Base-by-base conservation (phyloP, 2,329 filamentous ascomycete genomes). In the Verticillium alfalfae region DNA sequence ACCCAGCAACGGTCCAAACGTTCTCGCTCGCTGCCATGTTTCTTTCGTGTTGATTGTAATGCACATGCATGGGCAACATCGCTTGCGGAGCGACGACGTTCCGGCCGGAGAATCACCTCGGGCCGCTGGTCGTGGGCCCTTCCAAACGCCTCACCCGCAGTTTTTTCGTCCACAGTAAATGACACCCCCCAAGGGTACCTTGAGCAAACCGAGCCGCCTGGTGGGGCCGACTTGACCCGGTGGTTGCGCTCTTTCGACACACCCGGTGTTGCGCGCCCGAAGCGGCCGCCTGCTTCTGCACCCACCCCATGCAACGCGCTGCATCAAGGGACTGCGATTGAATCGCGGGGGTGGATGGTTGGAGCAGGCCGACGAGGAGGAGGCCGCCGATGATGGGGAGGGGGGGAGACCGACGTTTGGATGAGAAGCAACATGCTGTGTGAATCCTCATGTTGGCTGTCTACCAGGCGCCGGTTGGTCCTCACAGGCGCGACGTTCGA, bases 221-320 rank as follows among this genome's bases (percentile, higher is more conserved):
- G 55, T 57, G 55, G 55, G 55, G 55, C 55, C 55, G 55, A 57
- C 55, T 37, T 57, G 55, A 57, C 55, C 55, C 55, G 55, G 36
- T 37, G 34, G 10, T 18, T 52, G 45, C 45, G 45, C 45, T n/a
- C 45, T 52, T 52, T 52, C 45, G 45, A 52, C 45, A 52, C 45
- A 52, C 45, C 45, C 45, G n/a, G 45, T 13, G 45, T 22, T 52
- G 45, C 45, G 39, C 39, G 45, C 45, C 45, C 18, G 45, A 52
- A 22, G 45, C n/a, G 18, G 45, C 45, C 18, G 18, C 13, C n/a
- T 52, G 45, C 45, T n/a, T 52, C 26, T 52, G 45, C 45, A 52
- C 45, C 45, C 45, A 52, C 45, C 45, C 45, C 18, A 52, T 52
- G 45, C 45, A 31, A 31, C 26, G 9, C 45, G 45, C 45, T 52